Evolutionary conservation across 345 rosid species (phyloP), one percentile per base, ranked within the genome.

Genomic region (Dovyalis caffra): DNA sequence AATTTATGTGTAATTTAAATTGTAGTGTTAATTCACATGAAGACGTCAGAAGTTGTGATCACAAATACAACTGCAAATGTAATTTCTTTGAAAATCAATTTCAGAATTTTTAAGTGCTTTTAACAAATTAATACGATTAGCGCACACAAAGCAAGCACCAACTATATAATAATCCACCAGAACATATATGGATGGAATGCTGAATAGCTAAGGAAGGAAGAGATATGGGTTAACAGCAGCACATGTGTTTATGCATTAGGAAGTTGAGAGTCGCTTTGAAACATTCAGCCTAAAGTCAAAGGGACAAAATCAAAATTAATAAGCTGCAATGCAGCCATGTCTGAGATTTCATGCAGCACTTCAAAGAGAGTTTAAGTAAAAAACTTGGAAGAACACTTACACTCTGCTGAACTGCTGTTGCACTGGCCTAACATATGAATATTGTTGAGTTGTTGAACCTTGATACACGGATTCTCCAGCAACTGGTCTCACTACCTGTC

Each of bases 331-430:
- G 40, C 45, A 10, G 25, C 38, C 25, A 51, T 21, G 11, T 51
- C 11, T 7, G 0, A 21, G 6, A 51, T 51, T 51, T 7, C 20
- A 51, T 51, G 57, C n/a, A 21, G 57, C 57, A 51, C 20, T 51
- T 51, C 57, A 51, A 6, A 21, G 25, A 51, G 21, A 51, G 57
- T 51, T 51, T n/a, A 23, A 51, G 33, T 29, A 61, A 26, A 61
- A 28, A 32, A 64, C 9, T 0, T 18, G 37, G 34, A 6, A 20
- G 34, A 64, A 32, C 31, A 80, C 91, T 81, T 85, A 95, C 99
- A 88, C 83, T 76, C 78, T 89, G 43, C 76, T 82, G 68, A 92
- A 87, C 49, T 80, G 92, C 70, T 89, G 90, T 47, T 86, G 88
- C 72, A 84, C 74, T 57, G 92, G 88, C 79, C 84, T 79, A 34